phyloP scores from a whole-genome alignment of 2,329 filamentous ascomycete species.

The Claviceps citrina region DNA sequence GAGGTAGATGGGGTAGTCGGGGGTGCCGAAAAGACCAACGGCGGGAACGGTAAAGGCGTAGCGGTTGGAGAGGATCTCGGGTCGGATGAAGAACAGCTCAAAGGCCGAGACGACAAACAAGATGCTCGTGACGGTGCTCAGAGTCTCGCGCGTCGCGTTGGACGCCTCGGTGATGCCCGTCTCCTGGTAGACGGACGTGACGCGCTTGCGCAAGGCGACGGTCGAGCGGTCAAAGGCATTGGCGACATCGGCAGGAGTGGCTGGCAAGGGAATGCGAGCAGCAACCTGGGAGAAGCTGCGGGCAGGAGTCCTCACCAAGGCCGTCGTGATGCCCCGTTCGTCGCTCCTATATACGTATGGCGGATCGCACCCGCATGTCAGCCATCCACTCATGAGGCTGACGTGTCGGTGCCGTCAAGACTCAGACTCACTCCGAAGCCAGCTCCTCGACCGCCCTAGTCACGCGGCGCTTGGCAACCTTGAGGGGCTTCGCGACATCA shows the following conservation, averaged over 20 bases:
- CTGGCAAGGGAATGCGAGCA: constrained; percentile 54
- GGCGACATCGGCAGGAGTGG: constrained; percentile 65
- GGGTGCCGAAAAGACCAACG: constrained; percentile 36
- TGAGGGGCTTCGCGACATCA: constrained; percentile 24
- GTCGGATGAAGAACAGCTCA: constrained; percentile 56
- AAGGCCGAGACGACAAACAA: constrained; percentile 52
- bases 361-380: too few species aligned
- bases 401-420: too few species aligned
- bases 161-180: constrained; percentile 53
- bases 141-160: constrained; percentile 48
- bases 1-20: constrained; percentile 47
- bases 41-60: constrained; percentile 61
- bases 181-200: constrained; percentile 46
- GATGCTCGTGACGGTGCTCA: constrained; percentile 59
- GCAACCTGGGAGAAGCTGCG: constrained; percentile 38
- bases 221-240: constrained; percentile 60
- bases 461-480: constrained; percentile 29
- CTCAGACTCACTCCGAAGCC: constrained; percentile 30
- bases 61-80: constrained; percentile 53
- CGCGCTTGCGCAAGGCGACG: constrained; percentile 48
- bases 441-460: constrained; percentile 31
- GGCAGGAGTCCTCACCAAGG: constrained; percentile 33
- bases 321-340: constrained; percentile 24
- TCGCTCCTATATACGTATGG: constrained; percentile 17
- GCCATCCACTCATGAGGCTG: too few species aligned